Evolutionary conservation across 305 asterid species (phyloP).

Genomic region (Solanum aculeatissimum): DNA sequence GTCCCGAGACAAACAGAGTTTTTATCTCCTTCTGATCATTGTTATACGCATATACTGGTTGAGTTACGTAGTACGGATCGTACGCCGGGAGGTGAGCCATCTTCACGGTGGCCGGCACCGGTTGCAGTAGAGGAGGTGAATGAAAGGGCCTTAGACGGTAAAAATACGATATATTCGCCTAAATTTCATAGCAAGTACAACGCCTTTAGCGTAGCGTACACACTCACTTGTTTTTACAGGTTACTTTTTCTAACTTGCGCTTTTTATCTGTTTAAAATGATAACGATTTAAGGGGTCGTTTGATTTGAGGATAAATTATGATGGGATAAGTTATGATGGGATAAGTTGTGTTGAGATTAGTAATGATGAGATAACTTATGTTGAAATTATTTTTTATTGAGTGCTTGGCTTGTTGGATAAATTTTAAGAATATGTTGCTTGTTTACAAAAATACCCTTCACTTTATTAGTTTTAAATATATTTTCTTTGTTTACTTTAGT

Average conservation of each 20-base stretch:
- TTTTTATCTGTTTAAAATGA: background rate
- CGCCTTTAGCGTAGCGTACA: background rate
- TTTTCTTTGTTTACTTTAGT: too few relatives aligned
- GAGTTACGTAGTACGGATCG: slow-evolving; percentile 63
- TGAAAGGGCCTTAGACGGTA: background rate
- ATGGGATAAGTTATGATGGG: too few relatives aligned
- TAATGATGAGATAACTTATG: too few relatives aligned
- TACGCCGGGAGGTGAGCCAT: slow-evolving; percentile 66
- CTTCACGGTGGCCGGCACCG: background rate
- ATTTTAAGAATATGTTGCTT: too few relatives aligned
- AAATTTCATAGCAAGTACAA: background rate
- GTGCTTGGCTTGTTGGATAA: too few relatives aligned
- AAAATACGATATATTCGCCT: background rate
- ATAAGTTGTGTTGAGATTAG: too few relatives aligned
- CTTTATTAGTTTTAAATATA: too few relatives aligned
- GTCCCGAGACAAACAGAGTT: slow-evolving; percentile 88
- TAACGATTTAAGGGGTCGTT: background rate
- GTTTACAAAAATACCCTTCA: too few relatives aligned
- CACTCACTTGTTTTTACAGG: background rate
- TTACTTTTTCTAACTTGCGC: background rate
- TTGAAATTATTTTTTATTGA: too few relatives aligned
- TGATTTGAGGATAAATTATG: too few relatives aligned
- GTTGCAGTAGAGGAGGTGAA: background rate
- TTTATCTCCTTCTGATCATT: slow-evolving; percentile 46
- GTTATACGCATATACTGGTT: slow-evolving; percentile 33